Evolutionary conservation across 371 early-diverging fungal species (phyloP).

Genomic region (Apophysomyces sp.): DNA sequence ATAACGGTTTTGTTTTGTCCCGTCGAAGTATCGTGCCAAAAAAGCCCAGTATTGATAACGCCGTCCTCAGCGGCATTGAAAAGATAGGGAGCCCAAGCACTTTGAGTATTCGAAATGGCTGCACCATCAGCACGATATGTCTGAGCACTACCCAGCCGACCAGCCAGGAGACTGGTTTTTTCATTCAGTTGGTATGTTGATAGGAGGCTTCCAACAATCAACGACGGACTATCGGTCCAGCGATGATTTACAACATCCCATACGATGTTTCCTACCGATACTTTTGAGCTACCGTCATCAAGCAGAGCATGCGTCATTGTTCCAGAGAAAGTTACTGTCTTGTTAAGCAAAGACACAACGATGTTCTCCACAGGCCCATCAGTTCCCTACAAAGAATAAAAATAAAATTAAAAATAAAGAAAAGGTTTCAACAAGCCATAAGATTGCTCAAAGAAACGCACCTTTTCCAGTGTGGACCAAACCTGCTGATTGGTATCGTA

Average conservation of each 20-base stretch:
- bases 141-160: slow-evolving; percentile 31
- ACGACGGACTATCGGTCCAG: slow-evolving; percentile 20
- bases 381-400: slow-evolving; percentile 27
- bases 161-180: slow-evolving; percentile 12
- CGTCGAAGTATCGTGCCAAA: slow-evolving; percentile 30
- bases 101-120: background rate
- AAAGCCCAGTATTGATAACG: slow-evolving; percentile 24
- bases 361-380: slow-evolving; percentile 28
- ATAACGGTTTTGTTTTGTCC: slow-evolving; percentile 15
- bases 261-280: slow-evolving; percentile 20
- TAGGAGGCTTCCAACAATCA: slow-evolving; percentile 18
- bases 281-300: background rate
- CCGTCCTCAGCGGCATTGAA: slow-evolving; percentile 11
- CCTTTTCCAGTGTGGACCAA: slow-evolving; percentile 28
- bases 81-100: slow-evolving; percentile 10
- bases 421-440: too few species aligned
- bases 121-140: slow-evolving; percentile 27
- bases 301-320: slow-evolving; percentile 9
- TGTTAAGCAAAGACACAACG: slow-evolving; percentile 13
- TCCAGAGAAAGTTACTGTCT: slow-evolving; percentile 33
- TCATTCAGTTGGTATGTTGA: background rate
- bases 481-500: slow-evolving; percentile 15
- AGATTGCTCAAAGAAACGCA: slow-evolving; percentile 7
- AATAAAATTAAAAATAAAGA: too few species aligned
- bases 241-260: slow-evolving; percentile 11